Evolutionary conservation across 1,284 basidiomycete species (phyloP).

Genomic region (Inonotus hispidus): DNA sequence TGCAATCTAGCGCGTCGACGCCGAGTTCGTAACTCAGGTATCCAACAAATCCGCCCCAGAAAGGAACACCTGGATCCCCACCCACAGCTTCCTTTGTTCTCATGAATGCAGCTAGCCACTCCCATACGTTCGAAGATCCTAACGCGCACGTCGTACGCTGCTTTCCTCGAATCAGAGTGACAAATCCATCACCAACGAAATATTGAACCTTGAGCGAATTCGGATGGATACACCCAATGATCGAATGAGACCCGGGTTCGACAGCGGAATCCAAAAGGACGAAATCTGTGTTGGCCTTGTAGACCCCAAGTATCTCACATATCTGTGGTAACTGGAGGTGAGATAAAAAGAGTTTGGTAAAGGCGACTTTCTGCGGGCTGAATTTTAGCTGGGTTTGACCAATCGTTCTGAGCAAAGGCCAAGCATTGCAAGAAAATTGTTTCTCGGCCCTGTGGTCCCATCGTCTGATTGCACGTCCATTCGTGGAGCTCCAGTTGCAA

Average conservation of each 20-base stretch:
- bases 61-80: conserved; percentile 52
- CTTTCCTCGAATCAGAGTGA: conserved; percentile 27
- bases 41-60: conserved; percentile 76
- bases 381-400: conserved; percentile 20
- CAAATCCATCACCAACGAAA: conserved; percentile 42
- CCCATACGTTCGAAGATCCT: conserved; percentile 52
- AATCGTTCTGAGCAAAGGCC: conserved; percentile 43
- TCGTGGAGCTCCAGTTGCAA: conserved; percentile 40
- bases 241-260: conserved; percentile 65
- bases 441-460: conserved; percentile 37
- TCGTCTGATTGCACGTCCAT: conserved; percentile 32
- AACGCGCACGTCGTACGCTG: conserved; percentile 28
- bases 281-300: conserved; percentile 55
- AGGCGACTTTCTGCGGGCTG: conserved; percentile 23
- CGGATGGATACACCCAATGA: conserved; percentile 53
- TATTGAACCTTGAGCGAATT: conserved; percentile 54
- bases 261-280: conserved; percentile 70
- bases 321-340: conserved; percentile 38
- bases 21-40: conserved; percentile 73
- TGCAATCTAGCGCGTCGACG: conserved; percentile 40
- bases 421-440: conserved; percentile 25
- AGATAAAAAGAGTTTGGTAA: conserved; percentile 34
- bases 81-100: conserved; percentile 37
- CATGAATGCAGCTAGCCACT: conserved; percentile 70
- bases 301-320: conserved; percentile 57